A percentile compares a stretch with the other conserved stretches of the same genome.
phyloP scores from a whole-genome alignment of 805 yeast species.

The Metschnikowia koreensis region DNA sequence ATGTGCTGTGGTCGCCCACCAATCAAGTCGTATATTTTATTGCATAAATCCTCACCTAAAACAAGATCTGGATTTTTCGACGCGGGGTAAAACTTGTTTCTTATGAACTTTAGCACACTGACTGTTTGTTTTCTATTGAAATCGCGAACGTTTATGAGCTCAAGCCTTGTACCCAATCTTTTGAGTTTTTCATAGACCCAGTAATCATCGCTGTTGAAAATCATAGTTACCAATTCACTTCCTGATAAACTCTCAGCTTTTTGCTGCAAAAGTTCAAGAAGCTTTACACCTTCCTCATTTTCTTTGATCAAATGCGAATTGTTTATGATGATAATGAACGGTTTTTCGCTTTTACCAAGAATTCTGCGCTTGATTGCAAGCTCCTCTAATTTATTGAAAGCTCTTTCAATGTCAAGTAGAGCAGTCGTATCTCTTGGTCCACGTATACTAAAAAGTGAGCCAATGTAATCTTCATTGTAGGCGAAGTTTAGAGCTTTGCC shows the following conservation, averaged over 20 bases:
- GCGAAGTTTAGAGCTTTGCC: conserved; percentile 75
- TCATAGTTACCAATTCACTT: conserved; percentile 64
- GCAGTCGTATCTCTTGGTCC: conserved; percentile 89
- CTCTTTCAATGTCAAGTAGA: conserved; percentile 75
- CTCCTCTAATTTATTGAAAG: conserved; percentile 71
- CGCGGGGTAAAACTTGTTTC: conserved; percentile 40
- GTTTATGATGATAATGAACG: conserved; percentile 69
- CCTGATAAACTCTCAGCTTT: conserved; percentile 79
- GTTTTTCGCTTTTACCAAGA: conserved; percentile 40
- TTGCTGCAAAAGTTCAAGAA: conserved; percentile 75
- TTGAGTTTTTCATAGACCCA: conserved; percentile 82
- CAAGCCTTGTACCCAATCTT: conserved; percentile 68
- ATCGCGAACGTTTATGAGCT: conserved; percentile 67
- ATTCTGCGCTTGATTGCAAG: conserved; percentile 56
- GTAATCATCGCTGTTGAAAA: conserved; percentile 80
- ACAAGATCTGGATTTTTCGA: conserved; percentile 36
- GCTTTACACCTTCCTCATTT: conserved; percentile 67
- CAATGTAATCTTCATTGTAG: conserved; percentile 78
- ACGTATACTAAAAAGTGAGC: conserved; percentile 72
- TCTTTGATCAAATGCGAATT: conserved; percentile 73
- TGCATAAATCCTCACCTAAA: conserved; percentile 37
- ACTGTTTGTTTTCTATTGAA: conserved; percentile 55
- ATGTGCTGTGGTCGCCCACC: conserved; percentile 88
- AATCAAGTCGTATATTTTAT: conserved; percentile 60
- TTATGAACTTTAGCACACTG: conserved; percentile 50